Evolutionary conservation across 2,329 filamentous ascomycete species (phyloP), one percentile per base, ranked within the genome.

Genomic region (Claviceps cyperi): DNA sequence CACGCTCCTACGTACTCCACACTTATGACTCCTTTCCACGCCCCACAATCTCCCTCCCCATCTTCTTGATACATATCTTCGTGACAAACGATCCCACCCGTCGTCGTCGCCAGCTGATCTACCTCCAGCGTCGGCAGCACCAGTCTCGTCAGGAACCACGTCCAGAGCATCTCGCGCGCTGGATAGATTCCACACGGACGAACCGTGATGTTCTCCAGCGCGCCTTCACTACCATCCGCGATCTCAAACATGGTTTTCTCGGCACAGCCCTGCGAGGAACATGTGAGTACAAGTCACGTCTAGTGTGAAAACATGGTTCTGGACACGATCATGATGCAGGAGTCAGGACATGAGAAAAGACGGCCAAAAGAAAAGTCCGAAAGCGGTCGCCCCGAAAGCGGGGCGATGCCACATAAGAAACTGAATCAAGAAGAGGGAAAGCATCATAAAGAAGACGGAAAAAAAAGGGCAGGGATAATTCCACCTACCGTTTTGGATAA

Each of bases 101-200:
- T 35, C 9, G 41, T 13, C 17, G 48, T 41, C 21, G 48, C 48
- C 19, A 49, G 41, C 41, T 49, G 41, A 9, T 38, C 35, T 9
- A 45, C 48, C 41, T 37, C 41, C 11, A 44, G 21, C 19, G 48
- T 49, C 48, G 48, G 48, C 21, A 49, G 41, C 32, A 49, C 48
- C 32, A 49, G 32, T 15, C 38, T 49, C 7, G 48, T 49, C 41
- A 49, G 41, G 15, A 49, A 38, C 48, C 48, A 49, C 14, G 48
- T 32, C 48, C 41, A 32, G 15, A 32, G 41, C 21, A 41, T 49
- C 28, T 45, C 13, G 14, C 13, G 40, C 35, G 5, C 17, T 14
- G 35, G 41, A 14, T 38, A 49, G 6, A 49, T 45, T 9, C 48
- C 48, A 21, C 41, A 45, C 32, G 48, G 41, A 5, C 48, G 28